These are phyloP conservation scores for Trametes elegans DNA, from an alignment of 768 basidiomycete genomes.

Conservation along the genomic window DNA sequence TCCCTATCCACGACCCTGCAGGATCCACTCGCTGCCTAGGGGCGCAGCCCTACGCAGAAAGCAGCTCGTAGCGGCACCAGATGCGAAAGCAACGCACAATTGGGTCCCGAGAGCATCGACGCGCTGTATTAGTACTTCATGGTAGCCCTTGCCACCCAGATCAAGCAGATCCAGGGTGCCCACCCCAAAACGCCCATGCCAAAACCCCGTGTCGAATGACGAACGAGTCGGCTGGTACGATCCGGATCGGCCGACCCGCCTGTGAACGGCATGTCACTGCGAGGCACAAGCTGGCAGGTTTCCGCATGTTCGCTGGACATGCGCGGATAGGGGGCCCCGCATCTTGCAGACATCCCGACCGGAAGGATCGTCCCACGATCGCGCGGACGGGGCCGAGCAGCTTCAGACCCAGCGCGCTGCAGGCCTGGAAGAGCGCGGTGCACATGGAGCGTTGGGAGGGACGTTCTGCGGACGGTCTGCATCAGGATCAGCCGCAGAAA, in stretches of 20 bases:
- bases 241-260: not conserved
- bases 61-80: no score
- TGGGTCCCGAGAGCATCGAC: not conserved
- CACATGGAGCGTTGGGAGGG: no score
- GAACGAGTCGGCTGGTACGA: not conserved
- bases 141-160: slow-evolving; percentile 8
- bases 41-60: no score
- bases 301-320: not conserved
- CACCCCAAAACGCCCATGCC: not conserved
- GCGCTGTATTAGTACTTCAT: not conserved
- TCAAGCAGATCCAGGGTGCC: slow-evolving; percentile 6
- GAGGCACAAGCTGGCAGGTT: no score
- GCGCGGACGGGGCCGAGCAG: not conserved
- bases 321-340: not conserved
- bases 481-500: not conserved
- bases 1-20: not conserved
- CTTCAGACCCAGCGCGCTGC: not conserved
- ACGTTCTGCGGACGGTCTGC: no score
- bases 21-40: no score
- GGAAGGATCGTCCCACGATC: not conserved
- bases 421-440: no score
- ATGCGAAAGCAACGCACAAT: no score
- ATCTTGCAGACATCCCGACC: not conserved
- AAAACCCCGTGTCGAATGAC: slow-evolving; percentile 1
- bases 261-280: no score